phyloP scores from a whole-genome alignment of 2,329 filamentous ascomycete species.

The Emericellopsis atlantica region DNA sequence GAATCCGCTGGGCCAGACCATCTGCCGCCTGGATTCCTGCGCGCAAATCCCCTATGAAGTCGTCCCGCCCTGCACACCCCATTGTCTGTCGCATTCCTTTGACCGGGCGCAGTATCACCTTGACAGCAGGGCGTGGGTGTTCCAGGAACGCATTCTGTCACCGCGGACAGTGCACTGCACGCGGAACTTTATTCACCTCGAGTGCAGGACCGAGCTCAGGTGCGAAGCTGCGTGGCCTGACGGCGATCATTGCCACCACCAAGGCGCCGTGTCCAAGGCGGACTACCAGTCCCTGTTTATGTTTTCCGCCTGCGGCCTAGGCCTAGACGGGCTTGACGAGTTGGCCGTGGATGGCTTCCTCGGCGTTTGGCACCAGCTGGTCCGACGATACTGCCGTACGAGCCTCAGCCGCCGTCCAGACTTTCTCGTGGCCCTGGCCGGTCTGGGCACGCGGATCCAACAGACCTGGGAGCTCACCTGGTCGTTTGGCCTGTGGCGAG shows the following conservation, averaged over 20 bases:
- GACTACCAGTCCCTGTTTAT: not conserved
- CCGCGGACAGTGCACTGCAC: conserved; percentile 1
- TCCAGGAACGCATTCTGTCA: conserved; percentile 1
- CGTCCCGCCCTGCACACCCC: conserved; percentile 1
- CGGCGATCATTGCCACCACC: not conserved
- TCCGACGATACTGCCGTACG: not conserved
- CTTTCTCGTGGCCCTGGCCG: conserved; percentile 1
- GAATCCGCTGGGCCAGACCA: not conserved
- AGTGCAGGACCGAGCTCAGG: conserved; percentile 1
- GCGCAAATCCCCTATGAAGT: not conserved
- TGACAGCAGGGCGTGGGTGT: conserved; percentile 1
- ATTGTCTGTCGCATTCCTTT: conserved; percentile 1
- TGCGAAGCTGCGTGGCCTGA: not conserved
- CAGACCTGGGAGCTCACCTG: not conserved
- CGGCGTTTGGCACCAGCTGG: not conserved
- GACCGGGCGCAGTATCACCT: conserved; percentile 1
- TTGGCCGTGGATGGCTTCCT: not conserved
- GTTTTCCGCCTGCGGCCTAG: not conserved
- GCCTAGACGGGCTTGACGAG: not conserved
- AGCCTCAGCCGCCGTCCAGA: not conserved
- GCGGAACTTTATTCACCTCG: conserved; percentile 1
- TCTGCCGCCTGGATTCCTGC: not conserved
- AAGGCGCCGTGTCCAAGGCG: not conserved
- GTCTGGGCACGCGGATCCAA: not conserved
- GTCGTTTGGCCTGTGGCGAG: conserved; percentile 1